These are phyloP conservation scores for Kingdonia uniflora DNA, from an alignment of 164 flowering plant species.

Conservation along the genomic window DNA sequence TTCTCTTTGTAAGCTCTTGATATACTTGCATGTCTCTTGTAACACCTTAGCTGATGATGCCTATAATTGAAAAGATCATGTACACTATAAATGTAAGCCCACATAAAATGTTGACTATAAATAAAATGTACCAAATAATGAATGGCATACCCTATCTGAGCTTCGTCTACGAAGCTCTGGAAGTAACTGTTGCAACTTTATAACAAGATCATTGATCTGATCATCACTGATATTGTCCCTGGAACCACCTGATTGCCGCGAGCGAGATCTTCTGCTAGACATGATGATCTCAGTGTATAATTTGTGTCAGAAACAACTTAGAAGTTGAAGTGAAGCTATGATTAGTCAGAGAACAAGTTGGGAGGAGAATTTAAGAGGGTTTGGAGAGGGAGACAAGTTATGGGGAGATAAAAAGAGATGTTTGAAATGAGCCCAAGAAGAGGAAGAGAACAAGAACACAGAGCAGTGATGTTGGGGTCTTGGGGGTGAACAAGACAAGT, in stretches of 20 bases:
- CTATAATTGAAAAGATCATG: conserved; percentile 18
- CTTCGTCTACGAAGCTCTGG: conserved; percentile 63
- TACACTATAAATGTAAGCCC: background rate
- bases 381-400: background rate
- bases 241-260: conserved; percentile 45
- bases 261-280: conserved; percentile 86
- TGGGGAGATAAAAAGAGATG: background rate
- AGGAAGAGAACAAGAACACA: background rate
- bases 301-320: background rate
- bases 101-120: background rate
- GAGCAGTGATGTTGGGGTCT: conserved; percentile 6
- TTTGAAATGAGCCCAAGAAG: background rate
- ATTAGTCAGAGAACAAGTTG: background rate
- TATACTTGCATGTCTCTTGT: conserved; percentile 89
- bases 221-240: conserved; percentile 57
- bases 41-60: conserved; percentile 67
- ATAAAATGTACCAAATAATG: too few species aligned
- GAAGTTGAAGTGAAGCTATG: background rate
- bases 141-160: conserved; percentile 24
- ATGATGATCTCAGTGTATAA: conserved; percentile 18
- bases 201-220: conserved; percentile 70
- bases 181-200: conserved; percentile 67
- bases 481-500: conserved; percentile 6
- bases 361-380: background rate
- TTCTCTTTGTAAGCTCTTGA: conserved; percentile 64